Base-by-base conservation (phyloP, 208 protist genomes). In the Wallacemonas sp. region DNA sequence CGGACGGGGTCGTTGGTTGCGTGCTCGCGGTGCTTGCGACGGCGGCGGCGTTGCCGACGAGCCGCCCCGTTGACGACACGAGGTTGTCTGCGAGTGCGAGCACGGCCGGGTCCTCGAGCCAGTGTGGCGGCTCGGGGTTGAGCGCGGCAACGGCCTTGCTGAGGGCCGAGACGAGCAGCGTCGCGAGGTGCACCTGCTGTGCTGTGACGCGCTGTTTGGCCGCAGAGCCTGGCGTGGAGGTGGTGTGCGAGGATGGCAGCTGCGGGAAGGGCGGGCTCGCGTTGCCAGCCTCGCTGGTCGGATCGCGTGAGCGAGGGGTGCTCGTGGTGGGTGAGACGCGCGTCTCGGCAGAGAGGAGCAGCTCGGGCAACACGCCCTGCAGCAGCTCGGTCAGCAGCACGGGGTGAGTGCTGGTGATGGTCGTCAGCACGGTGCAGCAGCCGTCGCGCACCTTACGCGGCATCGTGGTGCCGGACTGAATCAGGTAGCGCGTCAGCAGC, bases 101-200 rank as follows among this genome's bases (percentile, higher is more conserved):
- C 61, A 57, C 32, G 27, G 52, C 9, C 14, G 52, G 12, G 19
- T 58, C 52, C 9, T 58, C 52, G 26, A 58, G 52, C 46, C 34
- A 71, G 19, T 23, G 66, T 2, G 46, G 46, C 24, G 44, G 43
- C n/a, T 41, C 56, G 30, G 52, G 52, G 26, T 38, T 38, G 8
- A 39, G 26, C n/a, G 32, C 52, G 29, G 52, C 70, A 41, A 72
- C 71, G 26, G 26, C 63, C 27, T 58, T 58, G 29, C 64, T 62
- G 61, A 78, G 66, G n/a, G 57, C 72, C 1, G 34, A 62, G 8
- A 76, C 52, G 36, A 86, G 46, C 24, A 81, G 34, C 0, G 57
- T 62, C 24, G 75, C 74, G 19, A 81, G 68, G 43, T 86, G 66
- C n/a, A 81, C 60, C 24, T 78, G 68, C 27, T 78, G 55, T 34